These are phyloP conservation scores for Talaromyces borbonicus DNA, from an alignment of 495 filamentous ascomycete species.

Conservation along the genomic window DNA sequence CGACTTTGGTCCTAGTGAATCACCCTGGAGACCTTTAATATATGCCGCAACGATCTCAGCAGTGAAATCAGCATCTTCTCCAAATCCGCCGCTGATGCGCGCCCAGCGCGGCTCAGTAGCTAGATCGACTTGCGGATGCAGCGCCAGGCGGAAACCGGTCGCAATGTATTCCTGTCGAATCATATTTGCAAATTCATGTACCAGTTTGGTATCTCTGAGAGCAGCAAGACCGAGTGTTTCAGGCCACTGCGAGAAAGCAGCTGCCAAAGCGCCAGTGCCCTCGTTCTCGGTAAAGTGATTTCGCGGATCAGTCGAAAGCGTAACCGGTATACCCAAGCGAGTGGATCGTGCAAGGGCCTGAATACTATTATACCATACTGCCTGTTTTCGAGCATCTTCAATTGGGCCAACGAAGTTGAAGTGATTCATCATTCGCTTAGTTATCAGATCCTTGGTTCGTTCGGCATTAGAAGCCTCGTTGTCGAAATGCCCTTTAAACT, in stretches of 20 bases:
- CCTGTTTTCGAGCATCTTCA: neutral
- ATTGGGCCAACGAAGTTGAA: too few relatives aligned
- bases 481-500: too few relatives aligned
- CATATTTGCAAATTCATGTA: neutral
- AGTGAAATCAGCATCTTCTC: slow-evolving; percentile 21
- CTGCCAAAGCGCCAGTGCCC: neutral
- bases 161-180: neutral
- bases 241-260: neutral
- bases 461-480: too few relatives aligned
- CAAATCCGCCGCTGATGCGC: slow-evolving; percentile 17
- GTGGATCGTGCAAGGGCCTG: neutral
- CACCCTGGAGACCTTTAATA: neutral
- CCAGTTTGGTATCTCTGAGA: neutral
- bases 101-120: slow-evolving; percentile 28
- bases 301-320: neutral
- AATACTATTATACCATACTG: neutral
- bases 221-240: neutral
- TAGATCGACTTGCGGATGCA: slow-evolving; percentile 29
- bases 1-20: slow-evolving; percentile 10
- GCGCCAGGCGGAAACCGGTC: slow-evolving; percentile 7
- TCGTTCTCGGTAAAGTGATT: neutral
- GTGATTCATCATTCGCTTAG: too few relatives aligned
- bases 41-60: slow-evolving; percentile 10
- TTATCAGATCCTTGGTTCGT: too few relatives aligned
- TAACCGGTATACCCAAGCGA: neutral